Evolutionary conservation across 2,329 filamentous ascomycete species (phyloP).

Genomic region (Teratosphaeria pseudoeucalypti): DNA sequence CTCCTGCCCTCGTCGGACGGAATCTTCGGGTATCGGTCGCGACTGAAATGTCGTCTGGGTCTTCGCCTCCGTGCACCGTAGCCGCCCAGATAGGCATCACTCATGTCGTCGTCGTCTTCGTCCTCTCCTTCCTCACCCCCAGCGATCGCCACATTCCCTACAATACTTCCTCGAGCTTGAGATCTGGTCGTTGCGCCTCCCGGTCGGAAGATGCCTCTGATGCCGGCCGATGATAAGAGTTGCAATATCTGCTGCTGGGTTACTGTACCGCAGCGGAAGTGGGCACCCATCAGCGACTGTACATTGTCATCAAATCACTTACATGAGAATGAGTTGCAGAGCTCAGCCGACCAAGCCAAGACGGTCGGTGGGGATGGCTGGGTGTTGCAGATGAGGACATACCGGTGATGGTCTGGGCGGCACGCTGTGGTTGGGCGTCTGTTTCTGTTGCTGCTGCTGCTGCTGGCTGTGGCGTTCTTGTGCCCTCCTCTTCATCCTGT

Average conservation of each 20-base stretch:
- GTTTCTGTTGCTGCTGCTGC: conserved; percentile 1
- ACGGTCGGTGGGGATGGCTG: conserved; percentile 2
- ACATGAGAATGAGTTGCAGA: conserved; percentile 9
- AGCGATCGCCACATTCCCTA: conserved; percentile 13
- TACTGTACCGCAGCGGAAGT: conserved; percentile 23
- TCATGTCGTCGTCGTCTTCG: conserved; percentile 22
- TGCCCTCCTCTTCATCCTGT: conserved; percentile 26
- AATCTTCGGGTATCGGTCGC: conserved; percentile 63
- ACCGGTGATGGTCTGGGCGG: conserved; percentile 21
- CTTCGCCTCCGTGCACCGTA: conserved; percentile 34
- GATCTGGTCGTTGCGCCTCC: conserved; percentile 17
- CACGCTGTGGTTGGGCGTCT: conserved; percentile 1
- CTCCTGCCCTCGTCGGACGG: conserved; percentile 66
- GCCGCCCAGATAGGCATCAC: conserved; percentile 22
- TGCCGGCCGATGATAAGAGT: conserved; percentile 42
- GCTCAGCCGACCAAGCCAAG: conserved; percentile 5
- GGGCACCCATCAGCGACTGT: conserved; percentile 10
- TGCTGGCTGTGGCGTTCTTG: conserved; percentile 15
- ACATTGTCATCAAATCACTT: conserved; percentile 3
- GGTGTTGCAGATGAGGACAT: conserved; percentile 9
- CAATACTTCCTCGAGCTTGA: conserved; percentile 7
- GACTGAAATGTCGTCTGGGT: conserved; percentile 34
- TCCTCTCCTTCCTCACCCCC: conserved; percentile 18
- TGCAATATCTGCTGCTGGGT: conserved; percentile 43
- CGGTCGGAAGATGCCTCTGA: conserved; percentile 42